Conservation (phyloP, 1,284 basidiomycete genomes). For the Ustilago esculenta region DNA sequence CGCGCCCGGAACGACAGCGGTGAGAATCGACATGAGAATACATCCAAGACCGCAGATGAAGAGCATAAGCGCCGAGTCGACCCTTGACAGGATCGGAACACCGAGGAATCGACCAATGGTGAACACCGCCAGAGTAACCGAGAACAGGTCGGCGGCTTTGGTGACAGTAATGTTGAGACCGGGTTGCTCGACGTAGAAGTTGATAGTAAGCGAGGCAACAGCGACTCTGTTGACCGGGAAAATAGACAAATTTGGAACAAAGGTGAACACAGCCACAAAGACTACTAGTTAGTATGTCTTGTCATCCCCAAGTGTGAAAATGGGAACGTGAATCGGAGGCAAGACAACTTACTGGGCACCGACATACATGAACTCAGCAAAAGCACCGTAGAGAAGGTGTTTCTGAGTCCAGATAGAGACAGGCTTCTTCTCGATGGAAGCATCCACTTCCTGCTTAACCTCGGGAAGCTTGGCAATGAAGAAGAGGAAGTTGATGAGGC, state of each 20-base stretch:
- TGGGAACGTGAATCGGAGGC: background rate
- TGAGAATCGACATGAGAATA: slow-evolving; percentile 72
- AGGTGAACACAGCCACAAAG: too few species aligned
- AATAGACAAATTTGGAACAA: too few species aligned
- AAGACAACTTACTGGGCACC: slow-evolving; percentile 72
- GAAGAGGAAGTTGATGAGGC: slow-evolving; percentile 76
- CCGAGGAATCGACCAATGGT: slow-evolving; percentile 73
- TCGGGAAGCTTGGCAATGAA: slow-evolving; percentile 79
- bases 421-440: slow-evolving; percentile 22
- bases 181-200: slow-evolving; percentile 68
- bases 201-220: slow-evolving; percentile 78
- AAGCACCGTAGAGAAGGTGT: slow-evolving; percentile 77
- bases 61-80: slow-evolving; percentile 76
- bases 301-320: too few species aligned
- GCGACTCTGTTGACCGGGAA: slow-evolving; percentile 71
- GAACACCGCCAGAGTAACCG: slow-evolving; percentile 75
- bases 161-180: slow-evolving; percentile 27
- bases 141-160: slow-evolving; percentile 67
- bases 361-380: slow-evolving; percentile 77
- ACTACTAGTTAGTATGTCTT: too few species aligned
- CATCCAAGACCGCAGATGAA: slow-evolving; percentile 68
- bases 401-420: slow-evolving; percentile 76
- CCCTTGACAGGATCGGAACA: slow-evolving; percentile 73
- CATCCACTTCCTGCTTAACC: slow-evolving; percentile 70
- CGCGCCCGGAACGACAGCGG: slow-evolving; percentile 72